These are phyloP conservation scores for Candida insectalens DNA, from an alignment of 805 yeast genomes.

Conservation along the genomic window DNA sequence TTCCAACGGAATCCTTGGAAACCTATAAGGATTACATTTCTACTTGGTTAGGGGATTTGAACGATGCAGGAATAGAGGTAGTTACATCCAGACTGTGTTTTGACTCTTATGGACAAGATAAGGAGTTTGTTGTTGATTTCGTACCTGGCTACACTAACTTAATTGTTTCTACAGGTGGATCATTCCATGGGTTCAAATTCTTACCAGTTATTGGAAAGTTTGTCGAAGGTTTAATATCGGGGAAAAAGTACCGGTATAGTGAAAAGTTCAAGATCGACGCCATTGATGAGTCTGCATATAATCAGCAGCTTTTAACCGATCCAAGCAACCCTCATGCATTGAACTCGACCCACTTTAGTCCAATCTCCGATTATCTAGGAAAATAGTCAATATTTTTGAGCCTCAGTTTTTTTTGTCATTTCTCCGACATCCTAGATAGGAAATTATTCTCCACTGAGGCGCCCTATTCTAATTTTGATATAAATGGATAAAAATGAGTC, in stretches of 20 bases:
- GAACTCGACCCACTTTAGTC: background rate
- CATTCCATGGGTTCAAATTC: conserved; percentile 10
- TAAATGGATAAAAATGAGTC: too few species aligned
- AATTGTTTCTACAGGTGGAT: conserved; percentile 8
- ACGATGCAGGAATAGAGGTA: conserved; percentile 4
- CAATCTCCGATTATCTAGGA: background rate
- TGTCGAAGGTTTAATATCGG: conserved; percentile 5
- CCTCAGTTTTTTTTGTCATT: too few species aligned
- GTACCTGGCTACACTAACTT: conserved; percentile 7
- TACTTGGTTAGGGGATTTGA: conserved; percentile 1
- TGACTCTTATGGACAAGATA: conserved; percentile 5
- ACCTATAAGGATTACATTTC: conserved; percentile 6
- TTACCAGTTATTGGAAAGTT: conserved; percentile 12
- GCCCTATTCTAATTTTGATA: too few species aligned
- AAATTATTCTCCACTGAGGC: too few species aligned
- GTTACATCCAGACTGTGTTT: conserved; percentile 4
- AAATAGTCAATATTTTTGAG: too few species aligned
- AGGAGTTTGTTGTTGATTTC: conserved; percentile 8
- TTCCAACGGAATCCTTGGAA: conserved; percentile 6
- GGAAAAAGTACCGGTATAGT: conserved; percentile 8
- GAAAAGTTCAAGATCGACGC: conserved; percentile 9
- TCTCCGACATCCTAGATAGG: too few species aligned
- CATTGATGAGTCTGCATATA: conserved; percentile 5
- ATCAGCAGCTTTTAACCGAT: background rate
- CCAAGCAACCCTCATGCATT: background rate